Evolutionary conservation across 192 early-diverging fungal species (phyloP), one percentile per base, ranked within the genome.

Genomic region (Pilaira anomala): DNA sequence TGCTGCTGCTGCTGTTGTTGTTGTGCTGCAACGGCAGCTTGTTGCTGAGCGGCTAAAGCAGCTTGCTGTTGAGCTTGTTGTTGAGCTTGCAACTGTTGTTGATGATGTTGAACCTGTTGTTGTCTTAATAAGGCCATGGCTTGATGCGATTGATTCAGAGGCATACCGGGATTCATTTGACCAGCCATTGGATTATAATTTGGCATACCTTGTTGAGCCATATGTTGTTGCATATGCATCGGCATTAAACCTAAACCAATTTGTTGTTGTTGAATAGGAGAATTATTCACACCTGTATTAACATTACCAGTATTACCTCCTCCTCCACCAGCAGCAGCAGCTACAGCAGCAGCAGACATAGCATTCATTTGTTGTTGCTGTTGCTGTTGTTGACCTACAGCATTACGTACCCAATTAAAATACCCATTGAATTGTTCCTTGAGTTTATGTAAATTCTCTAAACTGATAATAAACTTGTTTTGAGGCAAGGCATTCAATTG

Each of bases 381-480:
- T 13, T 67, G 39, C 51, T 42, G 46, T 3, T 45, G 45, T 25
- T 29, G 36, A 26, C 51, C 29, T n/a, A 67, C 53, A 25, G 66
- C 68, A 25, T 71, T 62, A 55, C 74, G 72, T 7, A 82, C 74
- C 72, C 73, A 82, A 9, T 69, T 14, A 56, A 79, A 82, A 30
- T 78, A 82, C 1, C 69, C 57, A 33, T 64, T 72, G 45, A 82
- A 71, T 30, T 79, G 78, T 1, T 82, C 80, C 46, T 65, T 72
- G 18, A 82, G 29, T 59, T 79, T 82, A 13, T 55, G 61, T 14
- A 82, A 63, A 33, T 77, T 72, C 14, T 76, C 75, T 3, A 75
- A 60, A 8, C 68, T 76, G 5, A 82, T 79, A 9, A 75, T 69
- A 40, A 70, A 82, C n/a, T 74, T 72, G 14, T 77, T 72, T 26